Evolutionary conservation across 331 rosid species (phyloP).

Genomic region (Malus hybrid): DNA sequence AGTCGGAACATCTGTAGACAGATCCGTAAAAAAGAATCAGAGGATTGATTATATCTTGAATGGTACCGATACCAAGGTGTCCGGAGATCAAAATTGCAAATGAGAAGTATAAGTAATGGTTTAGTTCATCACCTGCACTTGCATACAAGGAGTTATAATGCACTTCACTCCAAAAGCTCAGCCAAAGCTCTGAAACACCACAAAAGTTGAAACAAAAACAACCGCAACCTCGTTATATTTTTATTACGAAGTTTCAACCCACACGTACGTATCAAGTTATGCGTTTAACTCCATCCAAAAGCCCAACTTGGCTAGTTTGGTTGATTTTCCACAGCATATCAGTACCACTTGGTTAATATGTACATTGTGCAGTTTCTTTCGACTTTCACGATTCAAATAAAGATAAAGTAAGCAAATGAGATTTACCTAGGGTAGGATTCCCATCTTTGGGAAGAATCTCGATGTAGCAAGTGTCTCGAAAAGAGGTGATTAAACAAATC

Average conservation of each 20-base stretch:
- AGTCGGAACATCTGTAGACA: constrained; percentile 77
- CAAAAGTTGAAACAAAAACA: not conserved
- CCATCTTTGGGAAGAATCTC: constrained; percentile 90
- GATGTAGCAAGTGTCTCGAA: constrained; percentile 78
- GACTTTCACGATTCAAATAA: not conserved
- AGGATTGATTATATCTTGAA: not conserved
- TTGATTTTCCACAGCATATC: not conserved
- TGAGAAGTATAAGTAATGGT: not conserved
- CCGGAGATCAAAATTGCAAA: not conserved
- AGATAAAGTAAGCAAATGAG: not conserved
- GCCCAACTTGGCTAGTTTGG: not conserved
- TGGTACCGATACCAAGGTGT: not conserved
- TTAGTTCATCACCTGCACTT: constrained; percentile 51
- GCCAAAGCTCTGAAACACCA: constrained; percentile 65
- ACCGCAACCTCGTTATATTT: not conserved
- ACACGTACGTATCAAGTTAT: not conserved
- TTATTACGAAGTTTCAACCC: not conserved
- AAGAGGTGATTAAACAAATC: constrained; percentile 85
- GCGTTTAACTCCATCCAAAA: not conserved
- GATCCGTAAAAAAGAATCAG: not conserved
- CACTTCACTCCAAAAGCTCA: constrained; percentile 99
- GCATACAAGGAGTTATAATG: constrained; percentile 87
- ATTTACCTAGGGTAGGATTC: constrained; percentile 55
- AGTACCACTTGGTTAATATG: not conserved
- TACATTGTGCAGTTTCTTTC: not conserved